Evolutionary conservation across 208 protist species (phyloP).

Genomic region (Crithidia bombi): DNA sequence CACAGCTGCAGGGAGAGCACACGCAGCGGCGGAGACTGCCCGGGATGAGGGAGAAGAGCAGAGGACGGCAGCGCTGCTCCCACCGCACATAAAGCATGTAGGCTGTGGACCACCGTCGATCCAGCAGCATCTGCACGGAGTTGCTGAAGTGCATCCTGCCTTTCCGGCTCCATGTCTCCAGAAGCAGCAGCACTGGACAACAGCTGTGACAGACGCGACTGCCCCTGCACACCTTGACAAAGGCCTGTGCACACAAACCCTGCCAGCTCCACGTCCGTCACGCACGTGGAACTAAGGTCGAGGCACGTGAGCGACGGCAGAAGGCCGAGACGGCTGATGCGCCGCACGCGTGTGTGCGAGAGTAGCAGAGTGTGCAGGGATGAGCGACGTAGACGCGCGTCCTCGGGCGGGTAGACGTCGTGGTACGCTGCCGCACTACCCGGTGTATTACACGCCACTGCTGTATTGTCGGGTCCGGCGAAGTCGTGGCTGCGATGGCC

Average conservation of each 20-base stretch:
- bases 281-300: constrained; percentile 5
- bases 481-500: not conserved
- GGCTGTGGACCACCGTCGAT: constrained; percentile 1
- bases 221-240: not conserved
- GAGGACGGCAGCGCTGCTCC: not conserved
- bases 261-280: constrained; percentile 20
- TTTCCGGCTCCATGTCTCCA: no score
- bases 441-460: no score
- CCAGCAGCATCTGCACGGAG: not conserved
- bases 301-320: constrained; percentile 20
- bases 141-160: no score
- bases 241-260: constrained; percentile 25
- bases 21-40: constrained; percentile 11
- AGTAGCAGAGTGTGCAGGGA: constrained; percentile 23
- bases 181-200: no score
- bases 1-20: constrained; percentile 25
- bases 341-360: constrained; percentile 20
- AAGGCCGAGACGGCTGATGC: constrained; percentile 15
- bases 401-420: constrained; percentile 3
- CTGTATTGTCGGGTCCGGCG: no score
- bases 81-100: not conserved
- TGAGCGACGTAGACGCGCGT: constrained; percentile 9
- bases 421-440: no score
- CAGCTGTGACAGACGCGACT: no score
- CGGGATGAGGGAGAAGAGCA: not conserved